Conservation (phyloP, 1,139 yeast species). For the Pichia norvegensis region DNA sequence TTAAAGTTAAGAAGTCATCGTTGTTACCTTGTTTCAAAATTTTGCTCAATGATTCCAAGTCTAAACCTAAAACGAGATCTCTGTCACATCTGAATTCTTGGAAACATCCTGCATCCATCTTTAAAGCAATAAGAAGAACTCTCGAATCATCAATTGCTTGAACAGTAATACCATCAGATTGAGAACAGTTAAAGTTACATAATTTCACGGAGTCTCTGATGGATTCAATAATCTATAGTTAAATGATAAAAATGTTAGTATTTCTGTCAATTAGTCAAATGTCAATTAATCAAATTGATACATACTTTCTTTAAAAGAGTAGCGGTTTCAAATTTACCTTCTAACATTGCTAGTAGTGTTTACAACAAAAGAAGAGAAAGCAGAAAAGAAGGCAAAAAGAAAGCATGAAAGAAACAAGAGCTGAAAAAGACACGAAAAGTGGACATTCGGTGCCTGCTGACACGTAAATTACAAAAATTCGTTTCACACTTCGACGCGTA, state of each 20-base stretch:
- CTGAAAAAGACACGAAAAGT: not conserved
- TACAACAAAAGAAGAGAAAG: not conserved
- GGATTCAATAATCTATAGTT: slow-evolving; percentile 62
- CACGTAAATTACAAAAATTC: not conserved
- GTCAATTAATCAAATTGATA: slow-evolving; percentile 1
- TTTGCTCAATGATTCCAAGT: slow-evolving; percentile 76
- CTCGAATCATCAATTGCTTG: slow-evolving; percentile 98
- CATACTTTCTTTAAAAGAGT: slow-evolving; percentile 71
- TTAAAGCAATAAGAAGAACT: slow-evolving; percentile 81
- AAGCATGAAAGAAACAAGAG: not conserved
- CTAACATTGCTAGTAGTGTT: slow-evolving; percentile 56
- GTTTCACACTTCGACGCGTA: not conserved
- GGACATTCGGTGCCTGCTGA: not conserved
- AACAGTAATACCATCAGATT: slow-evolving; percentile 78
- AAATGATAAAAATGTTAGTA: not conserved
- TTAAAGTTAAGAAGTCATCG: slow-evolving; percentile 77
- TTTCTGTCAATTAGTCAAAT: not conserved
- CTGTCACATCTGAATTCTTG: slow-evolving; percentile 93
- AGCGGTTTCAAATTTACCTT: slow-evolving; percentile 95
- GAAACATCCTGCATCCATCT: slow-evolving; percentile 88
- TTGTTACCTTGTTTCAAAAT: slow-evolving; percentile 88
- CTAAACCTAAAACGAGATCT: slow-evolving; percentile 86
- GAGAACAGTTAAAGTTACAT: slow-evolving; percentile 95
- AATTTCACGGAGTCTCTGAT: slow-evolving; percentile 88
- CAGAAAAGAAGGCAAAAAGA: not conserved